Base-by-base conservation (phyloP, 139 green algal species). In the Chlorella sorokiniana region DNA sequence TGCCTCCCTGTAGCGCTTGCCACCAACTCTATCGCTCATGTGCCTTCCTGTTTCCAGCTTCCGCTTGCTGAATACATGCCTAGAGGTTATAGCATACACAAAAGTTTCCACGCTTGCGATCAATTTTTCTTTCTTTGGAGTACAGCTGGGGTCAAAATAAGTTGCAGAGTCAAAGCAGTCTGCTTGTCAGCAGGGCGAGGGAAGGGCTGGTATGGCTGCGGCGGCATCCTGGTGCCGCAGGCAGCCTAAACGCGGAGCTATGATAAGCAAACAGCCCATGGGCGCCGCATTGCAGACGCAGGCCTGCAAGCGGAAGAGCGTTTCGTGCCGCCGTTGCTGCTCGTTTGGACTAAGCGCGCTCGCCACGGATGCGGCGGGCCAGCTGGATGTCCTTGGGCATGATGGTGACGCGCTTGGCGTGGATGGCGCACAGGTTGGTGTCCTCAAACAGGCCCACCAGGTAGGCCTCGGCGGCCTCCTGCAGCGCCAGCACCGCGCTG, bases 301-400 rank as follows among this genome's bases (percentile, higher is more conserved):
- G n/a, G n/a, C n/a, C n/a, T n/a, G n/a, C n/a, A n/a, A n/a, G n/a
- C n/a, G n/a, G n/a, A n/a, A n/a, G n/a, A n/a, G n/a, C n/a, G n/a
- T n/a, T n/a, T n/a, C n/a, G n/a, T n/a, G n/a, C n/a, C n/a, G n/a
- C 11, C 16, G 23, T 16, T 33, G 69, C 69, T 11, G 52, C 31
- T 86, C 56, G n/a, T n/a, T n/a, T n/a, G n/a, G n/a, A n/a, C n/a
- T n/a, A 86, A 33, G 82, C 82, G 51, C 82, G 94, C 92, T 98
- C 94, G 74, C 93, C 95, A 86, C 94, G 90, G 87, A 98, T 98
- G 81, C 95, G 91, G 81, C 95, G 90, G 27, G 95, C 95, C 88
- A 99, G 87, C 91, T 98, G 96, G 79, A 98, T 97, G 91, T 98
- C 95, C 89, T 98, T 98, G 84, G 96, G 96, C 96, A 98, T 97